Evolutionary conservation across 495 filamentous ascomycete species (phyloP), one percentile per base, ranked within the genome.

Genomic region (Penicillium soppii): DNA sequence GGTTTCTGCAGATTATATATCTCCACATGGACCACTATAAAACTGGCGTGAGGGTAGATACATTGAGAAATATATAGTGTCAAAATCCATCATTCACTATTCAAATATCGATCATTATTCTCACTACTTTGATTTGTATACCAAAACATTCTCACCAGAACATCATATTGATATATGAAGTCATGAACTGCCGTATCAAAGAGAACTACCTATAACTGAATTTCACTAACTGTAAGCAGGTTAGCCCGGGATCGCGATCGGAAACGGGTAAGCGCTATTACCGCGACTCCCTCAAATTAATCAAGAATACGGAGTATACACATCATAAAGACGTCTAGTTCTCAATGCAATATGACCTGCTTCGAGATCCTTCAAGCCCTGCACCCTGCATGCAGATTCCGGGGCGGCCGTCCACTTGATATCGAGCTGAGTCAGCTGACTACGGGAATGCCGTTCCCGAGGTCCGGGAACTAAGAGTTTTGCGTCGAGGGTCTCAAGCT

Each of bases 371-470:
- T 19, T 19, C 30, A 13, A 43, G 3, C 7, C 12, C 22, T 32
- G 35, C 36, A 41, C 38, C 7, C 47, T 32, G 47, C 47, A 49
- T 49, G 47, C 51, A 33, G 42, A 50, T 9, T 23, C 26, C 7
- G 16, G 20, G 3, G 2, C 15, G 20, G 38, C 9, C 17, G 43
- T 6, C 26, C 21, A 53, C 33, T 16, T 59, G 22, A 23, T 7
- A 23, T 12, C 35, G 19, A 35, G 58, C 42, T 65, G 62, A 62
- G 43, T 65, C 62, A 65, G 48, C 58, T 54, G 54, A 38, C n/a
- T 27, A 54, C 62, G 58, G 61, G 46, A 58, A 29, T 21, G 52
- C 54, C 51, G 43, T 63, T 52, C 57, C 61, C 61, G 61, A 64
- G 50, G 53, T 46, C 53, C 47, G 47, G 55, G 55, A 54, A 52